phyloP scores from a whole-genome alignment of 768 basidiomycete species.

The Pleurotus pulmonarius region DNA sequence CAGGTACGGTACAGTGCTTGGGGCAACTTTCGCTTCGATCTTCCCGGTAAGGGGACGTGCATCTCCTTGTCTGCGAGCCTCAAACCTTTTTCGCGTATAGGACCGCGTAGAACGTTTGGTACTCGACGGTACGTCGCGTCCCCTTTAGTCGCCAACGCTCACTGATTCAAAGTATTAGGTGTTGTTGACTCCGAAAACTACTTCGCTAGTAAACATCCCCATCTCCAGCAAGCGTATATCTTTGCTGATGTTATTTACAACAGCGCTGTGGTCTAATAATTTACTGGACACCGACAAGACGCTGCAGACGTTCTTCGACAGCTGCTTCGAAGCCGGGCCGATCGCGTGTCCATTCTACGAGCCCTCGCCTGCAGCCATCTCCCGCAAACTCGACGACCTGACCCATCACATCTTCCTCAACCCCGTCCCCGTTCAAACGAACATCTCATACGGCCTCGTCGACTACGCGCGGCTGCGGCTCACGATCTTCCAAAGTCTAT shows the following conservation, averaged over 20 bases:
- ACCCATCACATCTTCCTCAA: slow-evolving; percentile 10
- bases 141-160: not conserved
- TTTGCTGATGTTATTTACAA: not conserved
- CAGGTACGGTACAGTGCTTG: slow-evolving; percentile 25
- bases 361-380: slow-evolving; percentile 13
- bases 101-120: slow-evolving; percentile 27
- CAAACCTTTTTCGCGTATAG: slow-evolving; percentile 7
- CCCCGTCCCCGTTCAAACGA: slow-evolving; percentile 16
- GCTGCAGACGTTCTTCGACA: slow-evolving; percentile 18
- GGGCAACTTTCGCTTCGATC: slow-evolving; percentile 27
- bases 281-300: slow-evolving; percentile 19
- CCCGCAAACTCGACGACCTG: slow-evolving; percentile 14
- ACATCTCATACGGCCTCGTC: slow-evolving; percentile 17
- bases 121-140: slow-evolving; percentile 22
- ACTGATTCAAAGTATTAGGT: slow-evolving; percentile 3
- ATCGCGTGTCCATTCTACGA: slow-evolving; percentile 19
- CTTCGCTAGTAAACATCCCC: slow-evolving; percentile 15
- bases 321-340: slow-evolving; percentile 19
- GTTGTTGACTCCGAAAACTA: slow-evolving; percentile 23
- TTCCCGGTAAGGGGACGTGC: slow-evolving; percentile 23
- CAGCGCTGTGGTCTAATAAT: slow-evolving; percentile 14
- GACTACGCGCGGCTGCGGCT: slow-evolving; percentile 16
- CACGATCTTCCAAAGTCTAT: slow-evolving; percentile 18
- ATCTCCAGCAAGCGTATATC: not conserved
- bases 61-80: not conserved